Conservation (phyloP, 352 stramenopile species). For the Pythium dissotocum region DNA sequence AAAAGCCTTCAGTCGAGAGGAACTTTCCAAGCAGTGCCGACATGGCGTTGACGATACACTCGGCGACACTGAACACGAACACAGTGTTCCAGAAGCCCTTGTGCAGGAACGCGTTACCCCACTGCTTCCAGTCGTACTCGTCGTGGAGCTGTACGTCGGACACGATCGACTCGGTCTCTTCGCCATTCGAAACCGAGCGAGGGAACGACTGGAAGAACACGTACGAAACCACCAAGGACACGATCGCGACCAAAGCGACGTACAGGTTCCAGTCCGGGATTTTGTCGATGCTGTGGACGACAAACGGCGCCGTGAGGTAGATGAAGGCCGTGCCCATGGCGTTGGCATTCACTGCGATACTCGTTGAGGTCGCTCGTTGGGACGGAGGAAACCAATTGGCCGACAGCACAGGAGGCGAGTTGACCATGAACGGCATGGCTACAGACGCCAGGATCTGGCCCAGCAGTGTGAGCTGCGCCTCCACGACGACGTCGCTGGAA, state of each 20-base stretch:
- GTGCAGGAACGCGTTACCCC: slow-evolving; percentile 61
- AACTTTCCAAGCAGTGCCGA: slow-evolving; percentile 74
- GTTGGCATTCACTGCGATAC: slow-evolving; percentile 76
- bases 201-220: slow-evolving; percentile 54
- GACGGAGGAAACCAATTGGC: slow-evolving; percentile 76
- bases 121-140: slow-evolving; percentile 78
- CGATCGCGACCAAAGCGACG: slow-evolving; percentile 36
- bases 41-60: slow-evolving; percentile 73
- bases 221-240: slow-evolving; percentile 23
- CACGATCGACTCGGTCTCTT: slow-evolving; percentile 43
- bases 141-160: slow-evolving; percentile 61
- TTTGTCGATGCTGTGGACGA: slow-evolving; percentile 38
- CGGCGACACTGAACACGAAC: slow-evolving; percentile 60
- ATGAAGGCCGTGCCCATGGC: slow-evolving; percentile 65
- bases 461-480: slow-evolving; percentile 47
- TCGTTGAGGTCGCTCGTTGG: slow-evolving; percentile 64
- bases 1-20: slow-evolving; percentile 56
- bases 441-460: slow-evolving; percentile 65
- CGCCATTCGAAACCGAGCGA: neutral
- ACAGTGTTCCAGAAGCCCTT: slow-evolving; percentile 64
- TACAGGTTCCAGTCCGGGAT: slow-evolving; percentile 49
- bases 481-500: slow-evolving; percentile 20
- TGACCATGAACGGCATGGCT: slow-evolving; percentile 88
- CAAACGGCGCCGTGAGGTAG: slow-evolving; percentile 54
- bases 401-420: slow-evolving; percentile 70